Conservation (phyloP, 1,284 basidiomycete species). For the Cutaneotrichosporon spelunceum region DNA sequence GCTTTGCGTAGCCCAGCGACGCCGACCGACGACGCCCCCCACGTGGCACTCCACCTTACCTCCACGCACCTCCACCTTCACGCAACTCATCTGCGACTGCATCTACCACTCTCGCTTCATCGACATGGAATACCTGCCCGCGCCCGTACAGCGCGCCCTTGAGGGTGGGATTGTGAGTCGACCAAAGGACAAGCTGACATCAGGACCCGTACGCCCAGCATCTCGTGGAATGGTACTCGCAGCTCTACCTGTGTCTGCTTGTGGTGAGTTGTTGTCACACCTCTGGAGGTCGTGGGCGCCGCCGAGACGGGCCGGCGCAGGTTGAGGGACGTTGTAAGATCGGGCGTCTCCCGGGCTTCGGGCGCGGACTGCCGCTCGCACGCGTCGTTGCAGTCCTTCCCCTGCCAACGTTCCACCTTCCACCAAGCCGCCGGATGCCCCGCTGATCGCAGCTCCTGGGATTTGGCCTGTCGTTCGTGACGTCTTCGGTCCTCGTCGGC, state of each 20-base stretch:
- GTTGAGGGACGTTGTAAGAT: no score
- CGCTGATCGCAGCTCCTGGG: conserved; percentile 28
- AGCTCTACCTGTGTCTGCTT: conserved; percentile 36
- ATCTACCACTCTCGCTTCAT: neutral
- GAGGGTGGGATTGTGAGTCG: conserved; percentile 34
- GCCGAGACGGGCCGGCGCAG: no score
- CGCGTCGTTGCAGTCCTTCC: neutral
- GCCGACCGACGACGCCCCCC: no score
- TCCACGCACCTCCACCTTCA: conserved; percentile 1
- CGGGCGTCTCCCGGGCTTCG: no score
- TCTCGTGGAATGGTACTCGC: conserved; percentile 33
- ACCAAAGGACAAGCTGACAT: neutral
- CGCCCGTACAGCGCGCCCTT: conserved; percentile 25
- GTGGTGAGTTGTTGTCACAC: conserved; percentile 30
- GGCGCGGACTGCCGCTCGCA: neutral
- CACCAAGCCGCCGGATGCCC: neutral
- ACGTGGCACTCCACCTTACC: neutral
- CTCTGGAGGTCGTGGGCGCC: neutral
- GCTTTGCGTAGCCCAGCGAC: no score
- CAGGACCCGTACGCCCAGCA: conserved; percentile 45
- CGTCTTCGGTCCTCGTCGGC: conserved; percentile 36
- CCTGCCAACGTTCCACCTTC: neutral
- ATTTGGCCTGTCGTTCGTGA: conserved; percentile 34
- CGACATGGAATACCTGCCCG: conserved; percentile 35
- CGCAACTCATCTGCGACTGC: neutral